These are phyloP conservation scores for Sordariomycetes sp. DNA, from an alignment of 2,329 filamentous ascomycete genomes.

Conservation along the genomic window DNA sequence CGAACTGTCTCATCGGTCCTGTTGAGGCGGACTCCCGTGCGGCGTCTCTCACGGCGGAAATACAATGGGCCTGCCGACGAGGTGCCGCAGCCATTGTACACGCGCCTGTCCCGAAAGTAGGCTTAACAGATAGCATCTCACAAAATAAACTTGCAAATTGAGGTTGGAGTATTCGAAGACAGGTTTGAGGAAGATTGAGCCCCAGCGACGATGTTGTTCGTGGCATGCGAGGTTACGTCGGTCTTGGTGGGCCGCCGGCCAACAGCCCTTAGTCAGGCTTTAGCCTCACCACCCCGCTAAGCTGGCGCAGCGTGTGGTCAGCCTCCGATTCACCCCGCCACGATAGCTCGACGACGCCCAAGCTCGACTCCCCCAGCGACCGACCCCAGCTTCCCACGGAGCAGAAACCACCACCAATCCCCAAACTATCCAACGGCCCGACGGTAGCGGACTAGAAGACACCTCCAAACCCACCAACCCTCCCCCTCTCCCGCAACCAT, in stretches of 20 bases:
- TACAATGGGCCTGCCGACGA: not conserved
- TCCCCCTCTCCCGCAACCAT: constrained; percentile 21
- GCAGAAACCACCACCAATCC: not conserved
- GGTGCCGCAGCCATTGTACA: not conserved
- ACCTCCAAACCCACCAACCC: not conserved
- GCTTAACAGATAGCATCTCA: too few relatives aligned
- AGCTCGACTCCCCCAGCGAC: not conserved
- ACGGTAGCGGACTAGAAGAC: not conserved
- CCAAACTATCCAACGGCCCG: not conserved
- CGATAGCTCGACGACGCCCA: not conserved
- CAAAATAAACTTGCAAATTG: too few relatives aligned
- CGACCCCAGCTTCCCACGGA: not conserved
- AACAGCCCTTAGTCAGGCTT: not conserved
- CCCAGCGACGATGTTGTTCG: not conserved
- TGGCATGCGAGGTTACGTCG: not conserved
- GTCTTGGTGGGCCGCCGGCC: not conserved
- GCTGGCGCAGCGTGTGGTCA: not conserved
- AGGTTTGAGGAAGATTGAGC: too few relatives aligned
- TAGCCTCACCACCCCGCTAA: not conserved
- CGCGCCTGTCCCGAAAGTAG: too few relatives aligned
- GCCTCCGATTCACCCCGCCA: not conserved
- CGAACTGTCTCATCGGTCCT: too few relatives aligned
- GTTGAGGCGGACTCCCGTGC: too few relatives aligned
- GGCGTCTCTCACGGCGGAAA: not conserved
- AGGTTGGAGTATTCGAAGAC: too few relatives aligned